Evolutionary conservation across 2,329 filamentous ascomycete genomes (phyloP).

Genomic region (Sarocladiaceae sp.): DNA sequence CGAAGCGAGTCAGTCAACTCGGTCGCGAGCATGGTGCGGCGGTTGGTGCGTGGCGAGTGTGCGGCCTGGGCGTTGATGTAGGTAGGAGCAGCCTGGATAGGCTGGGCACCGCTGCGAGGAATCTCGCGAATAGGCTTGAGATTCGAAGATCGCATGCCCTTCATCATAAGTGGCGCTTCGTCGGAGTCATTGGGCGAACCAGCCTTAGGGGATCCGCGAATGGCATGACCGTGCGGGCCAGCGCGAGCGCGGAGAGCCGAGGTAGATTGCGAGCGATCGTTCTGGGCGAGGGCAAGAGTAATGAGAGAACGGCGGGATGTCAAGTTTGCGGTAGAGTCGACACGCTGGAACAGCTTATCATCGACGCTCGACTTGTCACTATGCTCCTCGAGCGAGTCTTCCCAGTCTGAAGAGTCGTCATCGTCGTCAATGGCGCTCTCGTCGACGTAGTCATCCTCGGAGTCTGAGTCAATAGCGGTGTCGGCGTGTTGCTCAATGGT

Average conservation of each 20-base stretch:
- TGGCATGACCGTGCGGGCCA: conserved; percentile 26
- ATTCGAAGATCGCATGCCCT: conserved; percentile 46
- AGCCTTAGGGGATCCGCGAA: conserved; percentile 26
- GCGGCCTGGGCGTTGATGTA: conserved; percentile 65
- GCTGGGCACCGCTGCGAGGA: conserved; percentile 65
- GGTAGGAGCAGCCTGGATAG: conserved; percentile 71
- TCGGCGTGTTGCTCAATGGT: conserved; percentile 58
- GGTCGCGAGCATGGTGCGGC: conserved; percentile 91
- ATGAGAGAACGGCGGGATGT: conserved; percentile 84
- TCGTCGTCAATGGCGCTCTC: conserved; percentile 80
- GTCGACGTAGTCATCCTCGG: conserved; percentile 66
- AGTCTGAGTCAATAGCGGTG: conserved; percentile 52
- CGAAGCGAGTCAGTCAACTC: conserved; percentile 92
- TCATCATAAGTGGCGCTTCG: conserved; percentile 61
- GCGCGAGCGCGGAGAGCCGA: conserved; percentile 56
- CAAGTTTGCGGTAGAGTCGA: conserved; percentile 82
- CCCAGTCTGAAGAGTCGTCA: conserved; percentile 57
- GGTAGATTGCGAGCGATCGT: conserved; percentile 65
- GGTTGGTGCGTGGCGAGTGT: conserved; percentile 84
- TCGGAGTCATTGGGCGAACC: conserved; percentile 54
- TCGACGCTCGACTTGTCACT: conserved; percentile 80
- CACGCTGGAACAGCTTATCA: conserved; percentile 81
- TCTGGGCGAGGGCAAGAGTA: conserved; percentile 77
- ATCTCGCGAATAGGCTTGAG: conserved; percentile 57
- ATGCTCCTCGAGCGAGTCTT: conserved; percentile 65